Base-by-base conservation (phyloP, 2,329 filamentous ascomycete species). In the Tolypocladium tundrense region DNA sequence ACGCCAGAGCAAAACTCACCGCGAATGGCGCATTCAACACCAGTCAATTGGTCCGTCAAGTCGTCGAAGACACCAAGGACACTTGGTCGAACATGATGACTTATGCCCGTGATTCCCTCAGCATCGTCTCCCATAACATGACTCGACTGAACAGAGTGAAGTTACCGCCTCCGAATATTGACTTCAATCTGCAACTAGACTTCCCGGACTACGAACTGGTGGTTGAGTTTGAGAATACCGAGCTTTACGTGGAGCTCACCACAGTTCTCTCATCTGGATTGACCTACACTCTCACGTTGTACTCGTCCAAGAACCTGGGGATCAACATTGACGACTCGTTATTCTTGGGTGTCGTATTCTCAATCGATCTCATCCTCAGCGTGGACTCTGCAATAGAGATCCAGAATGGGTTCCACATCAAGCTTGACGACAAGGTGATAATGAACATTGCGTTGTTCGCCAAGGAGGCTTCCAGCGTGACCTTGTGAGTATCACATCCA, bases 371-470 rank as follows among this genome's bases (percentile, higher is more conserved):
- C 19, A 78, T 85, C 31, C 63, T 85, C 33, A 75, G 68, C 16
- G 75, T 74, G 0, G 71, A 80, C 2, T 71, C 71, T 0, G 68
- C 75, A 48, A 70, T 84, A 27, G 74, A 78, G 35, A 77, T 85
- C 14, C 77, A 71, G 54, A 79, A 71, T 21, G 82, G 82, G 0
- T 77, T 86, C 40, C 82, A 85, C 61, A 72, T 85, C 56, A 74
- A 75, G 55, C 67, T 84, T 0, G 76, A 84, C 4, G 77, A 84
- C 50, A 75, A 75, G 0, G 64, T 81, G 1, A 66, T 67, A 0
- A 68, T 85, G 27, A 70, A 79, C 1, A 72, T 85, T 19, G 69
- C 74, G 0, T 64, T 85, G 33, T 84, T 85, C 53, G 71, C 73
- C 31, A 68, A 75, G 2, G 71, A 79, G 9, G 70, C 84, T 0